A percentile compares a stretch with the other conserved stretches of the same genome.
These are phyloP conservation scores for Apiotrichum gracile DNA, from an alignment of 1,284 basidiomycete genomes.

Conservation along the genomic window DNA sequence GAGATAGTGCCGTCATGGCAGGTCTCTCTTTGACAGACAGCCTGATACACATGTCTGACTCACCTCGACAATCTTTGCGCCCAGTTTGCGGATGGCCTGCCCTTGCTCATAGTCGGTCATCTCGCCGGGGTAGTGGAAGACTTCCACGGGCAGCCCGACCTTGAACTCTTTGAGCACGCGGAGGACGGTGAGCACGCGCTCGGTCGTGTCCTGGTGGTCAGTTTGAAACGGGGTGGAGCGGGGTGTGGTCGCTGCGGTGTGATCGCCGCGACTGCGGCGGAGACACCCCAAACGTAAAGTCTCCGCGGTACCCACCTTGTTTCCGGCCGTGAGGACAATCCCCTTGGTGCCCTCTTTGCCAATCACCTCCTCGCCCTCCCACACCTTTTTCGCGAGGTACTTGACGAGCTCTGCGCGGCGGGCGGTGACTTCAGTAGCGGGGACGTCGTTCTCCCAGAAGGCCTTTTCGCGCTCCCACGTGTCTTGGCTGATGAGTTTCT, in stretches of 20 bases:
- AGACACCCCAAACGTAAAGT: too few relatives aligned
- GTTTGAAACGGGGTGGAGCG: background rate
- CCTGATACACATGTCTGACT: slow-evolving; percentile 1
- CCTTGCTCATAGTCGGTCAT: slow-evolving; percentile 32
- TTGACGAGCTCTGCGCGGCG: slow-evolving; percentile 40
- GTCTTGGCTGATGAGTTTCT: slow-evolving; percentile 45
- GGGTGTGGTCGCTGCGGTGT: too few relatives aligned
- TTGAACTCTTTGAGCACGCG: slow-evolving; percentile 40
- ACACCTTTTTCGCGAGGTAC: slow-evolving; percentile 31
- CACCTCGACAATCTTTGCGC: slow-evolving; percentile 37
- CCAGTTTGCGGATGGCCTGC: slow-evolving; percentile 38
- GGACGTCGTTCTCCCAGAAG: slow-evolving; percentile 38
- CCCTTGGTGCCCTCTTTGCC: slow-evolving; percentile 30
- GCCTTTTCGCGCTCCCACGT: slow-evolving; percentile 40
- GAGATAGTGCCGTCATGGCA: too few relatives aligned
- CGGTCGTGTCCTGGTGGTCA: slow-evolving; percentile 43
- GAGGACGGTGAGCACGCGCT: slow-evolving; percentile 43
- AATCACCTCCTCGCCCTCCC: slow-evolving; percentile 31
- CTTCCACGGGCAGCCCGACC: slow-evolving; percentile 46
- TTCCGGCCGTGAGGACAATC: slow-evolving; percentile 49
- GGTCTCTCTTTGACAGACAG: too few relatives aligned
- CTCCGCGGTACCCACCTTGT: slow-evolving; percentile 44
- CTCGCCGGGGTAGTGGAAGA: slow-evolving; percentile 49
- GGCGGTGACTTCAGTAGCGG: slow-evolving; percentile 27
- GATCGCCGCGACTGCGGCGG: too few relatives aligned